These are phyloP conservation scores for Eimeria tenella DNA, from an alignment of 169 alveolate species.

Conservation along the genomic window DNA sequence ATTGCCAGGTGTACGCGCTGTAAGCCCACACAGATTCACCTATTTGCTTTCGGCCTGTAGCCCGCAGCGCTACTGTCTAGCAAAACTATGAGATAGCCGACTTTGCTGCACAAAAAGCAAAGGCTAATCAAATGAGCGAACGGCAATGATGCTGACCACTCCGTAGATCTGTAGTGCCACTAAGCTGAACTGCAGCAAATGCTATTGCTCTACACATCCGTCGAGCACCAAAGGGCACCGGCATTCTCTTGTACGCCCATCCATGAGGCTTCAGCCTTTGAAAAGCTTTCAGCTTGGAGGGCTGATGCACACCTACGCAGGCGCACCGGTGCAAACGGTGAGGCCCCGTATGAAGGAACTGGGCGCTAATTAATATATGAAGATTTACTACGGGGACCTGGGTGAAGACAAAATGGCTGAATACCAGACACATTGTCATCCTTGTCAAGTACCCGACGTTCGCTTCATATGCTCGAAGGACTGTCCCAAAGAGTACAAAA, in stretches of 20 bases:
- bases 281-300: neutral
- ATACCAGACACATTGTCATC: slow-evolving; percentile 46
- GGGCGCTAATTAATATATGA: neutral
- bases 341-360: neutral
- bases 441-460: slow-evolving; percentile 61
- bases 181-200: neutral
- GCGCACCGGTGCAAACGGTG: neutral
- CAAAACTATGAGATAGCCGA: no score
- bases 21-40: no score
- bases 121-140: no score
- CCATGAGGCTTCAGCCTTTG: no score
- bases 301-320: neutral
- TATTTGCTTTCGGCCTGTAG: no score
- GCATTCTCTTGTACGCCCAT: neutral
- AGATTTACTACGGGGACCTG: slow-evolving; percentile 58
- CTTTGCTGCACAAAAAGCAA: no score
- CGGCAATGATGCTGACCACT: neutral
- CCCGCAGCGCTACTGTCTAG: no score
- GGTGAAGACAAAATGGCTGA: slow-evolving; percentile 40
- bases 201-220: neutral
- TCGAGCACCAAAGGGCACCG: neutral
- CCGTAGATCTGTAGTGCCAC: neutral
- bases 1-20: no score
- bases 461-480: neutral
- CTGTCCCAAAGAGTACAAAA: neutral